Evolutionary conservation across 2,329 filamentous ascomycete species (phyloP), one percentile per base, ranked within the genome.

Genomic region (Xylariaceae sp.): DNA sequence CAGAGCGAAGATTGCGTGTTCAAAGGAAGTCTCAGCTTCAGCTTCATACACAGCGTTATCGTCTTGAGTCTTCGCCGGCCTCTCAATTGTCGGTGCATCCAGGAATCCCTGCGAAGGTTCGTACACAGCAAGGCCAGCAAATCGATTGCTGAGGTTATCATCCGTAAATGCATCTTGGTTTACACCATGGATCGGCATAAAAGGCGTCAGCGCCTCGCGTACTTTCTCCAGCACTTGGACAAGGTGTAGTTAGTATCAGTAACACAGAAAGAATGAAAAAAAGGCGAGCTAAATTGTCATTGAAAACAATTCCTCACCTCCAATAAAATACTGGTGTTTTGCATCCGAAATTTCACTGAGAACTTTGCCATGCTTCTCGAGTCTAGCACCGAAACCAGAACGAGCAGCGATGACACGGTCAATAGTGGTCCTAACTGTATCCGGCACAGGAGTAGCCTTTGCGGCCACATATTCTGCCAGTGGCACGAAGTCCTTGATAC

Each of bases 61-160:
- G 5, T 46, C 41, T 12, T 56, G 49, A 3, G 45, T 36, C 14
- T 55, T 56, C 2, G 26, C 31, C 1, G 63, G 69, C 29, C 60
- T 63, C 34, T 67, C 59, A 7, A 69, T 41, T 37, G 72, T 63
- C 0, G 73, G 69, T 7, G 71, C 67, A 12, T 72, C 60, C 4
- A 74, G 36, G 58, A 78, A 78, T 4, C 64, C 65, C 19, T 75
- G 64, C 0, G 74, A 76, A 1, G 75, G 69, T 21, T 78, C 76
- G 36, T 77, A 67, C 11, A 78, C 58, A 1, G 68, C 62, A 8
- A 79, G 62, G 3, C 58, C 44, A 2, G 66, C 68, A 56, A 79
- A 79, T 17, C 66, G 67, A 54, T 75, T 77, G 16, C 53, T 52
- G 3, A 67, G 23, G 9, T 54, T 43, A 4, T 61, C 53, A 12